A percentile compares a stretch with the other conserved stretches of the same genome.
These are phyloP conservation scores for Cryptococcus sp. DNA, from an alignment of 1,284 basidiomycete genomes.

Conservation along the genomic window DNA sequence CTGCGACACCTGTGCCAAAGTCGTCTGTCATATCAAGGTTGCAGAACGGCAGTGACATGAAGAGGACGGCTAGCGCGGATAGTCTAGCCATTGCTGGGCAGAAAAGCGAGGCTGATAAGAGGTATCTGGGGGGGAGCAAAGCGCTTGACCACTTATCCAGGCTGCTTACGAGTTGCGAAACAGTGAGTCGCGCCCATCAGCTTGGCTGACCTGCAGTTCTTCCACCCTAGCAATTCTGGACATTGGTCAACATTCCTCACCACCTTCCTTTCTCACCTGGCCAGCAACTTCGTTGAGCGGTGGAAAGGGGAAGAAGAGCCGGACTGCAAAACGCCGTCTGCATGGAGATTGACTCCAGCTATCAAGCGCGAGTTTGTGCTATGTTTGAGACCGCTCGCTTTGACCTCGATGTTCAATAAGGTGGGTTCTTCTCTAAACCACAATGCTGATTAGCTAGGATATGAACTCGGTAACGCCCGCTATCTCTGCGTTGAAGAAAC, in stretches of 20 bases:
- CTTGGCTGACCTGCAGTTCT: constrained; percentile 28
- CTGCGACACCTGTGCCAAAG: constrained; percentile 29
- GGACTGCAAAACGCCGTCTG: constrained; percentile 74
- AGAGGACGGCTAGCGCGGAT: constrained; percentile 52
- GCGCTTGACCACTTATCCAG: constrained; percentile 87
- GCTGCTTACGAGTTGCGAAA: constrained; percentile 89
- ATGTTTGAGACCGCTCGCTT: constrained; percentile 79
- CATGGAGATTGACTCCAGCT: constrained; percentile 72
- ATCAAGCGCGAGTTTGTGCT: constrained; percentile 84
- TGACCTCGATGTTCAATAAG: constrained; percentile 96
- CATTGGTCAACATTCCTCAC: constrained; percentile 60
- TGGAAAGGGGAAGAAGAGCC: constrained; percentile 79
- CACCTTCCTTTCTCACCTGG: constrained; percentile 74
- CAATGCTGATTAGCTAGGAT: constrained; percentile 36
- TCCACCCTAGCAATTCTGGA: constrained; percentile 56
- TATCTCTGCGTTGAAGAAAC: constrained; percentile 52
- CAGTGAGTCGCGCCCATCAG: constrained; percentile 42
- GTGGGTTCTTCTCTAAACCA: constrained; percentile 36
- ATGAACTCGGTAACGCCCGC: constrained; percentile 56
- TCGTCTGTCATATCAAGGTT: constrained; percentile 27
- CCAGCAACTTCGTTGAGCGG: constrained; percentile 80
- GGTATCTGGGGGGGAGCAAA: constrained; percentile 79
- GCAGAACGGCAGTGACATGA: constrained; percentile 47
- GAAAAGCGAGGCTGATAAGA: constrained; percentile 44
- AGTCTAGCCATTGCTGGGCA: constrained; percentile 46